Base-by-base conservation (phyloP, 2,329 filamentous ascomycete genomes). In the Colletotrichum shisoi region DNA sequence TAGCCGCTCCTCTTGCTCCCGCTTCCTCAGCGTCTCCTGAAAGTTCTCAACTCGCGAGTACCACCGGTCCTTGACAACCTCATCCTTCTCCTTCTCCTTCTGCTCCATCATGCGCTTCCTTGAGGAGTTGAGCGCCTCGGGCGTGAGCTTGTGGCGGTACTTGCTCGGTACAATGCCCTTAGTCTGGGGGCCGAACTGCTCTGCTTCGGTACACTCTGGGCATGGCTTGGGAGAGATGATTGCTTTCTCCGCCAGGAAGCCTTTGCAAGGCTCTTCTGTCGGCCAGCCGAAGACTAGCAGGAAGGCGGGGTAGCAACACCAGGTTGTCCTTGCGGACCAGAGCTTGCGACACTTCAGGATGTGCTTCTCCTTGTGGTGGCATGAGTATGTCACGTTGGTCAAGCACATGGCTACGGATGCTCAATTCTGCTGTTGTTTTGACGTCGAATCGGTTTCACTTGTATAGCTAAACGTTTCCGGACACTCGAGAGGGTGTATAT, bases 261-360 rank as follows among this genome's bases (percentile, higher is more conserved):
- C 37, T 24, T 49, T 21, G 46, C 68, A 71, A 3, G 60, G 59
- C n/a, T 63, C 49, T 3, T 45, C 42, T 5, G 51, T 40, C 8
- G 57, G 27, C 31, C 46, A n/a, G 57, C 69, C 69, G 57, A 64
- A 67, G 48, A 70, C n/a, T 42, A 27, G 52, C 39, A 21, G 17
- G 34, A 63, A 40, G 51, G 62, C 2, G 5, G 65, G 59, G 9
- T 66, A 49, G 52, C 63, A 65, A 31, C 56, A 44, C 54, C 61
- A 60, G 11, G 51, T 37, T 3, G 62, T 40, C 15, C 57, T 53
- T 3, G 63, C 34, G 17, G 48, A 46, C 59, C 52, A 64, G n/a
- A 52, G 62, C 4, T 52, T 46, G 39, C 62, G 61, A 42, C 64
- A 62, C 17, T 45, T 59, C n/a, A 70, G 27, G 40, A 37, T 44